Percentiles rank a stretch among this genome's conserved stretches.
phyloP scores from a whole-genome alignment of 768 basidiomycete species.

The Lactarius trivialis region DNA sequence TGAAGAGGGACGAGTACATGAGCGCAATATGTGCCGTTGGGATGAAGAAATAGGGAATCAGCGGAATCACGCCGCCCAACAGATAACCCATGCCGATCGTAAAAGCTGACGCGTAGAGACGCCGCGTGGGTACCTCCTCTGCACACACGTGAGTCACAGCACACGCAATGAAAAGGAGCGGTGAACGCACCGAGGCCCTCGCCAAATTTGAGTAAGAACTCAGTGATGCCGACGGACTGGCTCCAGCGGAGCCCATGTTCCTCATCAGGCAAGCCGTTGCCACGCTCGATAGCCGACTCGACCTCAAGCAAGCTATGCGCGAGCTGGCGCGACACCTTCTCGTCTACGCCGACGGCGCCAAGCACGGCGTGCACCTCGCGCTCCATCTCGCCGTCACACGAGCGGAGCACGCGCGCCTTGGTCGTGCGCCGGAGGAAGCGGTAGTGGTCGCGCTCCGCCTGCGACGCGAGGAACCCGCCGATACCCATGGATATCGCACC shows the following conservation, averaged over 20 bases:
- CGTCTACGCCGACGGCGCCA: constrained; percentile 85
- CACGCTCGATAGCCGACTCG: constrained; percentile 36
- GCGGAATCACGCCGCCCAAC: constrained; percentile 86
- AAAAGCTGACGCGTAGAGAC: constrained; percentile 85
- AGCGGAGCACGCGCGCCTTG: constrained; percentile 73
- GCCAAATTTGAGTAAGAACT: constrained; percentile 96
- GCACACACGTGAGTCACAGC: too few species aligned
- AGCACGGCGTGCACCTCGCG: constrained; percentile 87
- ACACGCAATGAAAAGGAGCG: too few species aligned
- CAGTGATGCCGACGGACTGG: constrained; percentile 78
- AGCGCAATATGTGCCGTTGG: constrained; percentile 58
- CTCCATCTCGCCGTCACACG: constrained; percentile 94
- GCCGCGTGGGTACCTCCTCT: constrained; percentile 84
- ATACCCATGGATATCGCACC: constrained; percentile 98
- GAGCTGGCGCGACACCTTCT: constrained; percentile 69
- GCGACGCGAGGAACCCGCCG: constrained; percentile 94
- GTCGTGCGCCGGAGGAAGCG: constrained; percentile 73
- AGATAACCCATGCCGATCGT: constrained; percentile 96
- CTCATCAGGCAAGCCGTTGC: constrained; percentile 31
- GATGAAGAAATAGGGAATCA: constrained; percentile 90
- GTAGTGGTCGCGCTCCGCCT: constrained; percentile 94
- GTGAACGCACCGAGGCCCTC: constrained; percentile 68
- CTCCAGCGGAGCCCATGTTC: constrained; percentile 63
- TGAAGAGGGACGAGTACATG: constrained; percentile 71
- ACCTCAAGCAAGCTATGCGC: constrained; percentile 66